Conservation (phyloP, 345 rosid genomes). For the Aethionema arabicum region DNA sequence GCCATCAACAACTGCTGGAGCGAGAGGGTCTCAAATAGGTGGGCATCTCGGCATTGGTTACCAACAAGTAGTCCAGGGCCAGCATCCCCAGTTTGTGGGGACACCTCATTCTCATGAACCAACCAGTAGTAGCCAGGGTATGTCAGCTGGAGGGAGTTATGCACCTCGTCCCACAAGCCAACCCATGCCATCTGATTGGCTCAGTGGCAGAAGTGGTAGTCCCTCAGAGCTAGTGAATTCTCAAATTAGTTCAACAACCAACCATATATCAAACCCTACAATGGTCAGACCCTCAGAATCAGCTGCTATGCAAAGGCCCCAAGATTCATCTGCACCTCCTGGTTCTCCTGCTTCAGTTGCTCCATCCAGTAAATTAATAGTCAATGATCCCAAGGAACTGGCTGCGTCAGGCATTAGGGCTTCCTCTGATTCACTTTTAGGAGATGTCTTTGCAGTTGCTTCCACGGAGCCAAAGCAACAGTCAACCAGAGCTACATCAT, state of each 20-base stretch:
- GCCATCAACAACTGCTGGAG: slow-evolving; percentile 50
- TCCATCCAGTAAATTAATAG: slow-evolving; percentile 42
- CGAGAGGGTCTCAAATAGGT: slow-evolving; percentile 53
- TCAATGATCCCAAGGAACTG: slow-evolving; percentile 51
- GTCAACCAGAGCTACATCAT: slow-evolving; percentile 37
- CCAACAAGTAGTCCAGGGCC: slow-evolving; percentile 59
- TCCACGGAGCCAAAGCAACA: slow-evolving; percentile 58
- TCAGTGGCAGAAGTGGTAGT: slow-evolving; percentile 45
- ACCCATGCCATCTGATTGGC: slow-evolving; percentile 55
- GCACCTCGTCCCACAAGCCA: slow-evolving; percentile 51
- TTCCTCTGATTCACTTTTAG: slow-evolving; percentile 67
- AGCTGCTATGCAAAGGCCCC: slow-evolving; percentile 29
- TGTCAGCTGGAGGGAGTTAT: slow-evolving; percentile 47
- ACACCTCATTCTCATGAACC: slow-evolving; percentile 46
- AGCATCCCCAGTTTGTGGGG: slow-evolving; percentile 55
- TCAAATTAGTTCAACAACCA: slow-evolving; percentile 45
- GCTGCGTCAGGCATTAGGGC: slow-evolving; percentile 68
- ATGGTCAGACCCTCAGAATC: slow-evolving; percentile 28
- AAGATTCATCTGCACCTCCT: slow-evolving; percentile 37
- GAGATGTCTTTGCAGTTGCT: slow-evolving; percentile 67
- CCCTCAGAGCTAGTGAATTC: slow-evolving; percentile 40
- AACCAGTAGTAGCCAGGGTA: slow-evolving; percentile 45
- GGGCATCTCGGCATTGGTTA: slow-evolving; percentile 49
- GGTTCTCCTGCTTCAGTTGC: slow-evolving; percentile 38
- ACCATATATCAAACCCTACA: slow-evolving; percentile 39